Evolutionary conservation across 2,329 filamentous ascomycete genomes (phyloP).

Genomic region (Diatrype stigma): DNA sequence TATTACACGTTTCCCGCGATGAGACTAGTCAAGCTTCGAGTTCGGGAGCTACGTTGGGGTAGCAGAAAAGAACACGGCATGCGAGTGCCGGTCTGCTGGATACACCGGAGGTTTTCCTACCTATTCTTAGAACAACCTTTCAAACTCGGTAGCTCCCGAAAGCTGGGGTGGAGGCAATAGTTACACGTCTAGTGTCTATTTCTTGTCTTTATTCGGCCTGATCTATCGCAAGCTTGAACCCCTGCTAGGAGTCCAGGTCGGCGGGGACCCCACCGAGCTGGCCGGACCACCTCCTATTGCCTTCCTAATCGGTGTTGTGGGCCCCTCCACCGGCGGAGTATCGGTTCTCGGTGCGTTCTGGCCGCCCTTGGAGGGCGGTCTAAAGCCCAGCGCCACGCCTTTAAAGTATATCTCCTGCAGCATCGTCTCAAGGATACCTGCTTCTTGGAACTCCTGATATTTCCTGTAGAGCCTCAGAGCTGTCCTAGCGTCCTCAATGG

Average conservation of each 20-base stretch:
- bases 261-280: neutral
- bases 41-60: no score
- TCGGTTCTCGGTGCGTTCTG: slow-evolving; percentile 17
- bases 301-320: slow-evolving; percentile 17
- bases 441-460: slow-evolving; percentile 83
- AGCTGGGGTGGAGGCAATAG: neutral
- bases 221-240: neutral
- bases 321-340: slow-evolving; percentile 21
- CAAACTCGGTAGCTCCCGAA: neutral
- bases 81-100: neutral
- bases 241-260: neutral
- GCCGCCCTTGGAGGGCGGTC: slow-evolving; percentile 40
- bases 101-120: neutral
- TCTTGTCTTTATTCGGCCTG: neutral
- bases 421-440: slow-evolving; percentile 77
- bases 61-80: neutral
- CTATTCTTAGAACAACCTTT: neutral
- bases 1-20: no score
- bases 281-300: slow-evolving; percentile 1
- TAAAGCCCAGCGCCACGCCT: slow-evolving; percentile 56
- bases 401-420: slow-evolving; percentile 79
- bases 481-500: slow-evolving; percentile 89
- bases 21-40: no score
- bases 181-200: neutral
- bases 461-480: slow-evolving; percentile 86